phyloP scores from a whole-genome alignment of 169 alveolate genomes.

The Fabrea salina region DNA sequence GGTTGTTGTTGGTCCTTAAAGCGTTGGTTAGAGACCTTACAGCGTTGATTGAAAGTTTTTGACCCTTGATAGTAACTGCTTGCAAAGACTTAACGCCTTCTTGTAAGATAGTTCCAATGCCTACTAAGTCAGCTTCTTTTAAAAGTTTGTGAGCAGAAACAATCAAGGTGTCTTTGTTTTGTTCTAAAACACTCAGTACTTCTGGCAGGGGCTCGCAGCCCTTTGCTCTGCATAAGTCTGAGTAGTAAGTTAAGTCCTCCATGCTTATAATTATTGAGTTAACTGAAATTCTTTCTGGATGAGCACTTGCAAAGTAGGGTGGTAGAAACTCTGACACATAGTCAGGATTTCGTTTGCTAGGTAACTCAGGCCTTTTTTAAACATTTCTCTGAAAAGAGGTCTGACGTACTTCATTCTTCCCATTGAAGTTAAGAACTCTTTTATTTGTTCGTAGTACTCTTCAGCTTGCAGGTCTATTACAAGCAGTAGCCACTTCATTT shows the following conservation, averaged over 20 bases:
- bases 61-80: too few species aligned
- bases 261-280: too few species aligned
- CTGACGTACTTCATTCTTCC: conserved; percentile 48
- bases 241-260: too few species aligned
- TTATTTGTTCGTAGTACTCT: neutral
- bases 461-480: conserved; percentile 2
- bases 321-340: conserved; percentile 7
- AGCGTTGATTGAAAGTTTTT: neutral
- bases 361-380: neutral
- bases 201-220: too few species aligned
- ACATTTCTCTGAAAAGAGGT: conserved; percentile 23
- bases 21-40: neutral
- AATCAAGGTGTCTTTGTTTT: too few species aligned
- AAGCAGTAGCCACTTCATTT: conserved; percentile 38
- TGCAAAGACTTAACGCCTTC: too few species aligned
- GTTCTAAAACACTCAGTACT: too few species aligned
- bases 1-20: neutral
- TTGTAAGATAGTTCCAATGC: too few species aligned
- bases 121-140: too few species aligned
- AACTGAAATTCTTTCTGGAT: neutral
- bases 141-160: too few species aligned
- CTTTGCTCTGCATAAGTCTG: too few species aligned
- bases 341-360: neutral
- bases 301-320: neutral
- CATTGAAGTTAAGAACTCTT: neutral